Evolutionary conservation across 371 early-diverging fungal species (phyloP).

Genomic region (Quaeritorhiza haematococci): DNA sequence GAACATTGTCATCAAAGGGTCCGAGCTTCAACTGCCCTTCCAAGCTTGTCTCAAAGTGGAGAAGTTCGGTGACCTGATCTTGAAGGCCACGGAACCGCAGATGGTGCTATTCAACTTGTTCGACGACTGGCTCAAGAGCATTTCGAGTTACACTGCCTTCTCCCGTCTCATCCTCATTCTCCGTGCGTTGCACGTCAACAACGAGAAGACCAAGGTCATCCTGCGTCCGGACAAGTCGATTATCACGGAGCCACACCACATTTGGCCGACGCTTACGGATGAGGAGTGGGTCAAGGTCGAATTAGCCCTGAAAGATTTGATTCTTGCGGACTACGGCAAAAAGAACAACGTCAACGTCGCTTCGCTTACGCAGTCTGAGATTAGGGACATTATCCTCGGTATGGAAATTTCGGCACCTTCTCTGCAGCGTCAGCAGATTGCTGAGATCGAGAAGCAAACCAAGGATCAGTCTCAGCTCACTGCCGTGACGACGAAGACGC

Average conservation of each 20-base stretch:
- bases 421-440: slow-evolving; percentile 93
- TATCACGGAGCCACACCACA: slow-evolving; percentile 91
- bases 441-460: slow-evolving; percentile 93
- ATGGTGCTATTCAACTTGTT: slow-evolving; percentile 69
- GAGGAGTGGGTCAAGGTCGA: slow-evolving; percentile 98
- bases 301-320: slow-evolving; percentile 92
- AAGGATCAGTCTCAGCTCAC: slow-evolving; percentile 87
- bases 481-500: slow-evolving; percentile 92
- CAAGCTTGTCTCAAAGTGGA: slow-evolving; percentile 96
- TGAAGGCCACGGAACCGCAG: slow-evolving; percentile 95
- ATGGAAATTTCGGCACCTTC: slow-evolving; percentile 98
- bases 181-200: slow-evolving; percentile 93
- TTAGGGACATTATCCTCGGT: slow-evolving; percentile 98
- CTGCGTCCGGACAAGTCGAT: slow-evolving; percentile 90
- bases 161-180: slow-evolving; percentile 95
- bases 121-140: slow-evolving; percentile 93
- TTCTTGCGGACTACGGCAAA: slow-evolving; percentile 96
- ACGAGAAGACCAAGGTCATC: slow-evolving; percentile 91
- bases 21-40: slow-evolving; percentile 94
- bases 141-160: slow-evolving; percentile 96
- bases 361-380: slow-evolving; percentile 92
- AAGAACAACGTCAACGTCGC: slow-evolving; percentile 96
- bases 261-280: slow-evolving; percentile 95
- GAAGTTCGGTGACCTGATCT: slow-evolving; percentile 95
- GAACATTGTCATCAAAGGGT: slow-evolving; percentile 96